These are phyloP conservation scores for Endothia cerciana DNA, from an alignment of 2,329 filamentous ascomycete species.

Conservation along the genomic window DNA sequence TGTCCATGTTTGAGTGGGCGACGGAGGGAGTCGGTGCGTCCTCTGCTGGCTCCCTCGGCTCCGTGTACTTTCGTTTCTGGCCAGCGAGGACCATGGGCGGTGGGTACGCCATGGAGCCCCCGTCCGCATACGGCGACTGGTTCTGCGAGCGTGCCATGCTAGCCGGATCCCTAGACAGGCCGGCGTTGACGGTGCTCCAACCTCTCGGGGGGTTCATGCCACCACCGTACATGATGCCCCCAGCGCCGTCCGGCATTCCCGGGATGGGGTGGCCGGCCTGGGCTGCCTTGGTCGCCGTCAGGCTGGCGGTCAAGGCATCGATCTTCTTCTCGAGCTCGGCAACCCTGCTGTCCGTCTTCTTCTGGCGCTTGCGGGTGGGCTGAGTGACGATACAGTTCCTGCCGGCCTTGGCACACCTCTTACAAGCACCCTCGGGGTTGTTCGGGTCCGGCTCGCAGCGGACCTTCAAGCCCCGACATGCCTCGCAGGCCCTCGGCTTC, in stretches of 20 bases:
- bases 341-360: conserved; percentile 88
- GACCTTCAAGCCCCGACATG: conserved; percentile 77
- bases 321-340: conserved; percentile 93
- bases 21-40: conserved; percentile 16
- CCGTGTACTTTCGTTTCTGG: conserved; percentile 46
- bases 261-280: conserved; percentile 17
- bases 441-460: conserved; percentile 77
- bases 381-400: conserved; percentile 77
- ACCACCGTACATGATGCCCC: conserved; percentile 24
- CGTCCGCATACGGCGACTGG: conserved; percentile 24
- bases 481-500: conserved; percentile 73
- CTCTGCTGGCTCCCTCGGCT: conserved; percentile 32
- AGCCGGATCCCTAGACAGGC: conserved; percentile 10
- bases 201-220: conserved; percentile 20
- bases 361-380: conserved; percentile 78
- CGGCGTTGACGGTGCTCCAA: conserved; percentile 21
- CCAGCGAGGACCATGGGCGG: conserved; percentile 39
- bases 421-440: conserved; percentile 67
- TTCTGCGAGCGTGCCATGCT: conserved; percentile 24
- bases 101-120: conserved; percentile 23
- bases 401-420: conserved; percentile 80
- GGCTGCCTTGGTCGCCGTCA: conserved; percentile 59
- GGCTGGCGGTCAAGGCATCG: conserved; percentile 79
- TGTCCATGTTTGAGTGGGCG: conserved; percentile 31
- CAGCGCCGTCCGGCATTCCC: conserved; percentile 20